Percentiles rank a stretch among this genome's conserved stretches.
phyloP scores from a whole-genome alignment of 2,329 filamentous ascomycete species.

The Aspergillus sojae region DNA sequence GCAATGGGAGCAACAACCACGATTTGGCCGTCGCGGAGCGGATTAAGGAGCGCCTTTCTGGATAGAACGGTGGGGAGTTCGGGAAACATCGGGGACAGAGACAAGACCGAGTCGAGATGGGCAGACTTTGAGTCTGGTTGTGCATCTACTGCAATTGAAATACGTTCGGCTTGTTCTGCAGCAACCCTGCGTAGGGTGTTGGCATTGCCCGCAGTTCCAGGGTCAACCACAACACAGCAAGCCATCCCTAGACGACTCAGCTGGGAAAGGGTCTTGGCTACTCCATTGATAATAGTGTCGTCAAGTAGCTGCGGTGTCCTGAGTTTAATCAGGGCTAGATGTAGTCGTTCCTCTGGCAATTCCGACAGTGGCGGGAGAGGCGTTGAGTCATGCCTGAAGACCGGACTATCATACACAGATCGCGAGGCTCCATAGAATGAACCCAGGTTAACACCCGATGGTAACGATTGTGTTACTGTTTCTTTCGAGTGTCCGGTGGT shows the following conservation, averaged over 20 bases:
- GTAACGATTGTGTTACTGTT: constrained; percentile 17
- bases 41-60: constrained; percentile 62
- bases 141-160: constrained; percentile 74
- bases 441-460: constrained; percentile 62
- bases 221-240: constrained; percentile 80
- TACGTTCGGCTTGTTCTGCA: constrained; percentile 68
- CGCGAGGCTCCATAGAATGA: constrained; percentile 61
- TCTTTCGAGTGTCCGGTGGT: constrained; percentile 28
- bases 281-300: constrained; percentile 69
- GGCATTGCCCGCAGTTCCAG: constrained; percentile 52
- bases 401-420: constrained; percentile 61
- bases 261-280: constrained; percentile 82
- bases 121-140: constrained; percentile 70
- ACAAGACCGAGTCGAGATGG: constrained; percentile 63
- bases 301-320: constrained; percentile 71
- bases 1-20: constrained; percentile 70
- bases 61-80: constrained; percentile 41
- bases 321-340: constrained; percentile 86
- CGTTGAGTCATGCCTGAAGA: constrained; percentile 59
- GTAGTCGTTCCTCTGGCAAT: constrained; percentile 57
- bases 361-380: constrained; percentile 42
- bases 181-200: constrained; percentile 49
- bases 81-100: constrained; percentile 35
- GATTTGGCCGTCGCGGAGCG: constrained; percentile 69
- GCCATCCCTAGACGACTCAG: constrained; percentile 78